Conservation (phyloP, 2,329 filamentous ascomycete genomes). For the Stemphylium beticola region DNA sequence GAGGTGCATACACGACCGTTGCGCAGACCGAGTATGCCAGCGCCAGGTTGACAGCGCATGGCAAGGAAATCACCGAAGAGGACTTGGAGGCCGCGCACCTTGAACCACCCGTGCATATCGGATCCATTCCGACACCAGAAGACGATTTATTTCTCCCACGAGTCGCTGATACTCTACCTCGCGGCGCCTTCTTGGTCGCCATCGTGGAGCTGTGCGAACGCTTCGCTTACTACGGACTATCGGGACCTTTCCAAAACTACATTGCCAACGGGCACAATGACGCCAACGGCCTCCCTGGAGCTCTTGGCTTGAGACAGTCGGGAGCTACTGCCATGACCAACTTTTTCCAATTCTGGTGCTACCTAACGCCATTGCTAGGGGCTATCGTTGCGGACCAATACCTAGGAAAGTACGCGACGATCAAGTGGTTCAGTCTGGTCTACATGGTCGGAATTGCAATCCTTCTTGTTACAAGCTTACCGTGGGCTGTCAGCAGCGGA, state of each 20-base stretch:
- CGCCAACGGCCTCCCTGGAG: conserved; percentile 50
- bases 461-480: conserved; percentile 69
- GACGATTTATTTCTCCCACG: conserved; percentile 36
- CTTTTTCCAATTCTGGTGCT: conserved; percentile 59
- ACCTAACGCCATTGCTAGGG: conserved; percentile 55
- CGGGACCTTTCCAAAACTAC: conserved; percentile 59
- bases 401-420: conserved; percentile 72
- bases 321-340: conserved; percentile 55
- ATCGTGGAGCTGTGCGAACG: conserved; percentile 58
- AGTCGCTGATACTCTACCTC: conserved; percentile 54
- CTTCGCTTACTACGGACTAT: conserved; percentile 55
- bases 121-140: conserved; percentile 33
- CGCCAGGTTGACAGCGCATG: conserved; percentile 23
- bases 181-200: conserved; percentile 55
- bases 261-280: conserved; percentile 52
- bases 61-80: conserved; percentile 16
- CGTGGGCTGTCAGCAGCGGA: conserved; percentile 65
- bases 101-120: conserved; percentile 20
- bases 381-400: conserved; percentile 69
- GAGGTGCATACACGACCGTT: conserved; percentile 41
- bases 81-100: background rate
- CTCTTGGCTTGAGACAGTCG: conserved; percentile 51
- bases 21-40: conserved; percentile 38
- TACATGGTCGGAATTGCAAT: conserved; percentile 71
- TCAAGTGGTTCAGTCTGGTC: conserved; percentile 68